phyloP scores from a whole-genome alignment of 805 yeast genomes.

The Cyberlindnera misumaiensis region DNA sequence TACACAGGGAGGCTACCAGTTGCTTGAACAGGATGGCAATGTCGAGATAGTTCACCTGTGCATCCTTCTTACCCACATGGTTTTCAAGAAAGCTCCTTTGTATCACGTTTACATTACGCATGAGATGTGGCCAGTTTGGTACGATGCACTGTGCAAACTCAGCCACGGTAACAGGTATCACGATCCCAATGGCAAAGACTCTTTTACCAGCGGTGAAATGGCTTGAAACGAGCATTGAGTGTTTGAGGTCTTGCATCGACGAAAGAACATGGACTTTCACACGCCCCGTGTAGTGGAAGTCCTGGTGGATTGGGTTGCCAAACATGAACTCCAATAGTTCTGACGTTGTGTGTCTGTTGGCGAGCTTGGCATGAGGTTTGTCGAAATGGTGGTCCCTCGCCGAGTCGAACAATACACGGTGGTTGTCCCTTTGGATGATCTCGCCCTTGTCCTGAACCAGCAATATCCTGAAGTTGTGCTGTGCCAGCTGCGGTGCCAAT shows the following conservation, averaged over 20 bases:
- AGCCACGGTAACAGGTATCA: constrained; percentile 20
- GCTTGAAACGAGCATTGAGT: constrained; percentile 27
- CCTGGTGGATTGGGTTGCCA: constrained; percentile 30
- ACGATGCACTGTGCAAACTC: constrained; percentile 23
- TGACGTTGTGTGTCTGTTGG: constrained; percentile 8
- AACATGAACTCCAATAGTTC: constrained; percentile 32
- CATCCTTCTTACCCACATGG: constrained; percentile 7
- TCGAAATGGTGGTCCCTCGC: constrained; percentile 17
- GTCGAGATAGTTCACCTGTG: constrained; percentile 14
- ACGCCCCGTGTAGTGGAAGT: constrained; percentile 21
- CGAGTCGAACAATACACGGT: constrained; percentile 27
- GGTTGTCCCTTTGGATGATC: constrained; percentile 29
- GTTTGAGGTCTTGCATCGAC: constrained; percentile 22
- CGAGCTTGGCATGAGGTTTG: constrained; percentile 8
- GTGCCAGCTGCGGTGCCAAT: constrained; percentile 2
- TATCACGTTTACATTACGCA: constrained; percentile 24
- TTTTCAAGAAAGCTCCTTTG: constrained; percentile 22
- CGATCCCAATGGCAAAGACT: constrained; percentile 28
- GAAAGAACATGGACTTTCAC: constrained; percentile 24
- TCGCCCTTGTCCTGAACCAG: constrained; percentile 33
- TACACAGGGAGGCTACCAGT: constrained; percentile 25
- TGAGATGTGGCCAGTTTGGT: constrained; percentile 27
- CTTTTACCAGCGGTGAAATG: constrained; percentile 24
- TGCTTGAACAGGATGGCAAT: constrained; percentile 22
- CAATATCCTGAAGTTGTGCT: constrained; percentile 25